Percentiles rank a stretch among this genome's conserved stretches.
Evolutionary conservation across 83 land plant species (phyloP).

Genomic region (Diphasiastrum complanatum): DNA sequence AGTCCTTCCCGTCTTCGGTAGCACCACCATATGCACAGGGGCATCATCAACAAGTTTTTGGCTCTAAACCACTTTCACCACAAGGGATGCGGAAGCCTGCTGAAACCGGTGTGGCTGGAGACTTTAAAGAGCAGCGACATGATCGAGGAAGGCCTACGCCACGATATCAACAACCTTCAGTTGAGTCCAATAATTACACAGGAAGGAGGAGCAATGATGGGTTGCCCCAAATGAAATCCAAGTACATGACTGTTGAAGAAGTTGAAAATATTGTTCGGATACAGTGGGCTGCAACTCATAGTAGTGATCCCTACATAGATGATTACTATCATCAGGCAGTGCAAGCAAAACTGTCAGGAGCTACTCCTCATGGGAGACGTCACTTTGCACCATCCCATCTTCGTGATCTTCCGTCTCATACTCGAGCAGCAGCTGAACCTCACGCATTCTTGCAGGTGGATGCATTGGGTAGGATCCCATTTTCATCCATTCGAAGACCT

Average conservation of each 20-base stretch:
- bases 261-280: constrained; percentile 9
- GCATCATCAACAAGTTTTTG: neutral
- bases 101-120: no score
- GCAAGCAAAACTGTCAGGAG: constrained; percentile 5
- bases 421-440: constrained; percentile 12
- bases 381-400: constrained; percentile 13
- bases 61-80: neutral
- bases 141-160: constrained; percentile 4
- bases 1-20: no score
- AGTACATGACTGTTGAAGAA: constrained; percentile 9
- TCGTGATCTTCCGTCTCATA: constrained; percentile 9
- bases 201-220: neutral
- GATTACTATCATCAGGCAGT: constrained; percentile 16
- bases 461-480: constrained; percentile 9
- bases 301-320: constrained; percentile 10
- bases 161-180: neutral
- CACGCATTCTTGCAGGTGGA: constrained; percentile 13
- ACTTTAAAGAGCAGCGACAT: no score
- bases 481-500: constrained; percentile 14
- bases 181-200: neutral
- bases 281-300: constrained; percentile 14
- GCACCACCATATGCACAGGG: no score
- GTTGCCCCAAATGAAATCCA: constrained; percentile 9
- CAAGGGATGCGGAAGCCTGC: neutral
- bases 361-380: constrained; percentile 12